Percentiles rank a stretch among this genome's conserved stretches.
Conservation (phyloP, 1,284 basidiomycete genomes). For the Pseudozyma sp. region DNA sequence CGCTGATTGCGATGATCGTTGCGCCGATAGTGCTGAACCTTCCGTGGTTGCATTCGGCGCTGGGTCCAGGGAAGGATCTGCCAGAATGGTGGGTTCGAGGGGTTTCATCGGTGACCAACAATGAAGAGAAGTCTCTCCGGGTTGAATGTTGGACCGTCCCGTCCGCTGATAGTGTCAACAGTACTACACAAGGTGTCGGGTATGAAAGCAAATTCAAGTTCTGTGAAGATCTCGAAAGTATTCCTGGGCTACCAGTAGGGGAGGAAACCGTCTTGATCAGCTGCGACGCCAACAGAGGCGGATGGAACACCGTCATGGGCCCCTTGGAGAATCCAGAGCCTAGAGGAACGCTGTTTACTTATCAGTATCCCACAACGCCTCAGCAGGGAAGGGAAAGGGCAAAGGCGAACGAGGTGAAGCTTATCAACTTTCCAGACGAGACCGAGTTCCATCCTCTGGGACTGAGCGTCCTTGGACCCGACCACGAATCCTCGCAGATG, state of each 20-base stretch:
- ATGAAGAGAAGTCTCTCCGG: too few relatives aligned
- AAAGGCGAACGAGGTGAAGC: constrained; percentile 9
- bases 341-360: constrained; percentile 28
- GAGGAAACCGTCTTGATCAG: constrained; percentile 28
- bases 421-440: constrained; percentile 18
- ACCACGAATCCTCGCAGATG: too few relatives aligned
- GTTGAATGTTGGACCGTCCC: constrained; percentile 5
- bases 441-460: constrained; percentile 44
- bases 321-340: constrained; percentile 14
- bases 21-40: constrained; percentile 21
- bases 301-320: constrained; percentile 54
- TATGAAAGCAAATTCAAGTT: constrained; percentile 12
- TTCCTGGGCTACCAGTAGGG: constrained; percentile 6
- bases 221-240: constrained; percentile 40
- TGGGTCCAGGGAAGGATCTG: constrained; percentile 15
- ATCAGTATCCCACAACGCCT: constrained; percentile 12
- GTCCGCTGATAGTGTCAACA: background rate
- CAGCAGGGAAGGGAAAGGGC: background rate
- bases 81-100: constrained; percentile 32
- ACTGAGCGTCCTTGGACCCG: constrained; percentile 5
- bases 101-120: background rate
- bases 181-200: background rate
- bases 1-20: constrained; percentile 8
- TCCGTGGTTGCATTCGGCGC: constrained; percentile 27
- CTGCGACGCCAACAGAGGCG: constrained; percentile 34